Base-by-base conservation (phyloP, 176 grass and related monocot species). In the Musa itinerans region DNA sequence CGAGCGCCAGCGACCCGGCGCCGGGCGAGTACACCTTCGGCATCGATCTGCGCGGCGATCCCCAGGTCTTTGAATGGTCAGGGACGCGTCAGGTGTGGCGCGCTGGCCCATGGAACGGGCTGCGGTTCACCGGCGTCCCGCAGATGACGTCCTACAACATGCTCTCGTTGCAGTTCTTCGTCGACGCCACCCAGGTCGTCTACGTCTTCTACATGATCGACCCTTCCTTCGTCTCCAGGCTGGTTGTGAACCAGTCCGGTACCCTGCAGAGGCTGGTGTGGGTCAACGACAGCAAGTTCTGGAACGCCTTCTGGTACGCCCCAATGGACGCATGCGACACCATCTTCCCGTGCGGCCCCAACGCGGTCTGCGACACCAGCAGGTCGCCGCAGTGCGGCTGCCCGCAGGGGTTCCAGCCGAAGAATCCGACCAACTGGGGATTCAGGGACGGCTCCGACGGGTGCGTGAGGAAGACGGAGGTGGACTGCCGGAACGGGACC, bases 41-140 rank as follows among this genome's bases (percentile, higher is more conserved):
- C 56, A 29, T 96, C 26, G 83, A 87, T 72, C 1, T 66, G 69
- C 77, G 64, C 24, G 88, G 88, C 63, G 73, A 74, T 20, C 83
- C 88, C n/a, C 88, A 96, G 59, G 65, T 76, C 56, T 83, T 79
- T 73, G 70, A 88, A 17, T 43, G 49, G 80, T 10, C 11, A 24
- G 82, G 23, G 54, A 52, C 65, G 0, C 17, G 9, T 49, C 63
- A 34, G 21, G 34, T 89, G 91, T 79, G 78, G 85, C 1, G 34
- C 34, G 34, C 34, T 6, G 34, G 34, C 0, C 34, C 34, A 0
- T 43, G 34, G 34, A 43, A 43, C 73, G 92, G 92, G 24, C 54
- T 83, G 14, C 88, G 62, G 16, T 86, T 90, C 74, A 96, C 81
- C 82, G 92, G 92, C 61, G 83, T 84, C 78, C 92, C 92, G 3